Evolutionary conservation across 768 basidiomycete genomes (phyloP).

Genomic region (Suillus subluteus): DNA sequence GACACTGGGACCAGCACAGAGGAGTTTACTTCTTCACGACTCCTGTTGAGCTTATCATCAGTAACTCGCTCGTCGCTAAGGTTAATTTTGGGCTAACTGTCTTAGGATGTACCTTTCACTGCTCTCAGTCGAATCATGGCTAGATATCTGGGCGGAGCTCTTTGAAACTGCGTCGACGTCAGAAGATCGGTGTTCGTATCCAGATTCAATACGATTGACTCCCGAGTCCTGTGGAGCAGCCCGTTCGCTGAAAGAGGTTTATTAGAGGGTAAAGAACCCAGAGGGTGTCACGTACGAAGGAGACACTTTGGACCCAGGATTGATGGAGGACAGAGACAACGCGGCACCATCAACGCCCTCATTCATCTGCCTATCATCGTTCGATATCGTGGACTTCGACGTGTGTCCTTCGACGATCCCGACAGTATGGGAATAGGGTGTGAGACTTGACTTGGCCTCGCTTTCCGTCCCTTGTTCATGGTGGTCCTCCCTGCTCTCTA

Average conservation of each 20-base stretch:
- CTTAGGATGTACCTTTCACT: background rate
- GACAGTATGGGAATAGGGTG: background rate
- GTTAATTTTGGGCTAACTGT: background rate
- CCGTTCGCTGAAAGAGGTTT: background rate
- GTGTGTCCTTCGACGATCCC: background rate
- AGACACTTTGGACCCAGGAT: background rate
- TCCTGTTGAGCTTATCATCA: background rate
- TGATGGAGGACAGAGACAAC: background rate
- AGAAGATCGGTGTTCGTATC: background rate
- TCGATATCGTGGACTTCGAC: background rate
- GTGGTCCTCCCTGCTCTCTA: background rate
- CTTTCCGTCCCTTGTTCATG: background rate
- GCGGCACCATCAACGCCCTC: background rate
- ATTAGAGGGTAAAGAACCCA: background rate
- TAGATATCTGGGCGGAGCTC: background rate
- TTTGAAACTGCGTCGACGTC: no score
- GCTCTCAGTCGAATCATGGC: background rate
- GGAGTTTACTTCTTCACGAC: background rate
- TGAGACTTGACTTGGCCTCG: background rate
- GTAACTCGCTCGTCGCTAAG: background rate
- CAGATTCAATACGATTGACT: background rate
- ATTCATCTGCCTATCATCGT: background rate
- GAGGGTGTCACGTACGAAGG: background rate
- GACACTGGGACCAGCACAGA: background rate
- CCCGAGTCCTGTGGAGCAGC: background rate